These are phyloP conservation scores for Candida schatavii DNA, from an alignment of 805 yeast species.

Conservation along the genomic window DNA sequence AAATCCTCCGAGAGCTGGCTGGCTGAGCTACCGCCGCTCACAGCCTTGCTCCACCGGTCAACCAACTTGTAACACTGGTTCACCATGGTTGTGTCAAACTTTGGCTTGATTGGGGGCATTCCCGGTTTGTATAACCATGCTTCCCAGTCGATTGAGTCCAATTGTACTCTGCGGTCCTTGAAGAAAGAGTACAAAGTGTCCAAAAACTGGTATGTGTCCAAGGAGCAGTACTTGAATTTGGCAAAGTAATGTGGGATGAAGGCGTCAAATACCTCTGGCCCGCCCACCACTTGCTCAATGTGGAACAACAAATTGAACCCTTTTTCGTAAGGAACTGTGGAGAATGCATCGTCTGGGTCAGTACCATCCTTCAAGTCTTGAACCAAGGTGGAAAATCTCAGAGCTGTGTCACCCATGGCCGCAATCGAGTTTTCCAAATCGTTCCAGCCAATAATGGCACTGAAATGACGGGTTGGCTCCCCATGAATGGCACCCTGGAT, in stretches of 20 bases:
- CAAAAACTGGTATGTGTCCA: constrained; percentile 79
- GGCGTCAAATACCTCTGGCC: constrained; percentile 64
- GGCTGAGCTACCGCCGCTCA: constrained; percentile 19
- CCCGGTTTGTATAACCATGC: constrained; percentile 81
- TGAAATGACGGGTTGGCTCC: constrained; percentile 71
- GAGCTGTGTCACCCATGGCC: constrained; percentile 55
- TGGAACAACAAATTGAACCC: constrained; percentile 78
- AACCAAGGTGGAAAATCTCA: constrained; percentile 59
- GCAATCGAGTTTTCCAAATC: constrained; percentile 66
- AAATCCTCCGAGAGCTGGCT: constrained; percentile 26
- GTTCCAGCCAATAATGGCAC: constrained; percentile 86
- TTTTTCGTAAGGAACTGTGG: constrained; percentile 87
- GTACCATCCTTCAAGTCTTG: constrained; percentile 65
- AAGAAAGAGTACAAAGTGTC: constrained; percentile 72
- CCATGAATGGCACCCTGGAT: constrained; percentile 79
- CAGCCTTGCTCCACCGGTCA: constrained; percentile 54
- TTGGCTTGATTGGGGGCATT: constrained; percentile 78
- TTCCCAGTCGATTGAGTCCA: constrained; percentile 80
- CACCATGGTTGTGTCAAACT: constrained; percentile 75
- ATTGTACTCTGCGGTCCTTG: constrained; percentile 42
- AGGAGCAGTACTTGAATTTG: constrained; percentile 63
- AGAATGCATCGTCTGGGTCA: constrained; percentile 89
- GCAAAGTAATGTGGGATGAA: constrained; percentile 76
- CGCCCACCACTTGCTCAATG: constrained; percentile 69
- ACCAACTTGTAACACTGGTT: constrained; percentile 69